Evolutionary conservation across 2,329 filamentous ascomycete genomes (phyloP), one percentile per base, ranked within the genome.

Genomic region (Sarocladium brachiariae): DNA sequence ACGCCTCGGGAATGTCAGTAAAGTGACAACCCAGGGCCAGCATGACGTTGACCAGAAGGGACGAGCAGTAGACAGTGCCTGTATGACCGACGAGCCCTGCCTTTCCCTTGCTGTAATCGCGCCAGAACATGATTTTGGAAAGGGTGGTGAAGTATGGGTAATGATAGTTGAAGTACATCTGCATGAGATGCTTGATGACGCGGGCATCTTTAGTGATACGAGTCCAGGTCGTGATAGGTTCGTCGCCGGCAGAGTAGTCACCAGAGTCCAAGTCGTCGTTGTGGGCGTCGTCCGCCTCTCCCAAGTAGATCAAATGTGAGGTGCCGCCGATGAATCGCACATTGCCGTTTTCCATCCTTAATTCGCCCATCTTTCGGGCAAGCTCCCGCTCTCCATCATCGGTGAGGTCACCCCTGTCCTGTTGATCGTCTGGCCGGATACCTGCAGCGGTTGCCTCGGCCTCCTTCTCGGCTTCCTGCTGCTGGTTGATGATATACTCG

Each of bases 121-220:
- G 79, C 63, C 88, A 91, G 64, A 99, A 97, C 27, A 95, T 72
- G 33, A 78, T 83, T 64, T 89, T 95, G 11, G 91, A 92, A 6
- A 97, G 73, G 0, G 88, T 93, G 3, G 90, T 92, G 65, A 97
- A 99, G 69, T 93, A 97, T 16, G 90, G 85, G 66, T 97, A 97
- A 67, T 97, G 93, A 87, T 92, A 97, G 59, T 84, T 89, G 70
- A 97, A 97, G 69, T 99, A 99, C 88, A 97, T 91, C 61, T 91
- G 92, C 63, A 99, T 81, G 16, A 99, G 80, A 66, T 96, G 92
- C 14, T 84, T 79, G 58, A 96, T 83, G 41, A 96, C 75, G 50
- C 86, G 80, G 21, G 83, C 76, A 63, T 96, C 89, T 48, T 82
- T 75, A 1, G 89, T 96, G 41, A 96, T 89, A 14, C 76, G 80